Base-by-base conservation (phyloP, 768 basidiomycete genomes). In the Rhizopogon rudus region DNA sequence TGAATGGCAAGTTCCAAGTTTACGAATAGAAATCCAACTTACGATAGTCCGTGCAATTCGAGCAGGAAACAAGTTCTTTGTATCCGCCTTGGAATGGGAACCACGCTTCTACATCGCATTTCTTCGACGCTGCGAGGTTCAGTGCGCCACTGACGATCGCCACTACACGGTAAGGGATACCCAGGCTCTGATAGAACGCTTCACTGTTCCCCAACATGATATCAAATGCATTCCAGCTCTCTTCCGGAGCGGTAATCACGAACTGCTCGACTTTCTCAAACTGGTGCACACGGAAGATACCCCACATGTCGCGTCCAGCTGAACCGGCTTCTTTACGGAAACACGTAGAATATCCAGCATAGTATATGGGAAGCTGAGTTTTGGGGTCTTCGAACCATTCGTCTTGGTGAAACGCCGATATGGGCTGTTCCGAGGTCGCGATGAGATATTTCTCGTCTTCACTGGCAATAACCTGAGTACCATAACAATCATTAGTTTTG, bases 41-140 rank as follows among this genome's bases (percentile, higher is more conserved):
- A 98, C 96, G 97, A 72, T 99, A 98, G 70, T 98, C 97, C 20
- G 96, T 98, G 75, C 97, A 99, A 70, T 99, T 99, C 67, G 92
- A 94, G 70, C 93, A 95, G 61, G 91, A 94, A 39, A 98, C 97
- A 41, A 99, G 77, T 77, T 99, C 97, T 78, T 98, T 99, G 78
- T 95, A 94, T 51, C 79, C 86, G 49, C 85, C 86, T 73, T 98
- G 97, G 82, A 92, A 98, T 2, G 97, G 97, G 81, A 99, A 99
- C 92, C 94, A 99, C 55, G 97, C 97, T 73, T 99, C 97, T 57
- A 99, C 71, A 72, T 99, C 97, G 69, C 87, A 93, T 76, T 99
- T 99, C 76, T 97, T 93, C 50, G 95, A 83, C 22, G 97, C 97
- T 0, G 97, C 97, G 61, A 98, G 81, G 73, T 99, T 99, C 61